Conservation (phyloP, 495 filamentous ascomycete species). For the Cladorrhinum samala region DNA sequence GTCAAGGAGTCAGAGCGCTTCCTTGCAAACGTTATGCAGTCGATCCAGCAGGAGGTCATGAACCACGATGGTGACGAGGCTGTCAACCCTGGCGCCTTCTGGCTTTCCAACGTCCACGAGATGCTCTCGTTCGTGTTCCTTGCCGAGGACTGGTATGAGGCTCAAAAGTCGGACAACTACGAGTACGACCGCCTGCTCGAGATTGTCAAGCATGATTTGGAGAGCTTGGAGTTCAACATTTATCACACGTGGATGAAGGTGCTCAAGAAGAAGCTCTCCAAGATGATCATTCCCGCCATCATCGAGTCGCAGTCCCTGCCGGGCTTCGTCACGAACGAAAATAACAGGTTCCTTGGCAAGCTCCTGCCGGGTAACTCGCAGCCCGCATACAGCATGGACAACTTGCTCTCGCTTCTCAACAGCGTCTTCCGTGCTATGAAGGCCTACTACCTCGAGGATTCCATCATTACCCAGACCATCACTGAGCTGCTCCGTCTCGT, state of each 20-base stretch:
- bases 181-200: constrained; percentile 97
- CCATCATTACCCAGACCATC: constrained; percentile 89
- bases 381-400: constrained; percentile 98
- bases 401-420: constrained; percentile 91
- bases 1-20: constrained; percentile 99
- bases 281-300: constrained; percentile 99
- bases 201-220: constrained; percentile 97
- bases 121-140: constrained; percentile 99
- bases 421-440: constrained; percentile 98
- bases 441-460: constrained; percentile 92
- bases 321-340: constrained; percentile 97
- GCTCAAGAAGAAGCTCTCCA: constrained; percentile 95
- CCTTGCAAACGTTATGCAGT: constrained; percentile 98
- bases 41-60: constrained; percentile 98
- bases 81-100: constrained; percentile 96
- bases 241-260: constrained; percentile 99
- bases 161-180: constrained; percentile 98
- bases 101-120: constrained; percentile 98
- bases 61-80: constrained; percentile 96
- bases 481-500: constrained; percentile 92
- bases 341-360: constrained; percentile 95
- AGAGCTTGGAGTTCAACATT: constrained; percentile 99
- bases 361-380: constrained; percentile 79
- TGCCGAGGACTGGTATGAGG: constrained; percentile 98
- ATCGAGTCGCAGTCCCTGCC: constrained; percentile 98